phyloP scores from a whole-genome alignment of 331 rosid species.

The Spiraea crenata region DNA sequence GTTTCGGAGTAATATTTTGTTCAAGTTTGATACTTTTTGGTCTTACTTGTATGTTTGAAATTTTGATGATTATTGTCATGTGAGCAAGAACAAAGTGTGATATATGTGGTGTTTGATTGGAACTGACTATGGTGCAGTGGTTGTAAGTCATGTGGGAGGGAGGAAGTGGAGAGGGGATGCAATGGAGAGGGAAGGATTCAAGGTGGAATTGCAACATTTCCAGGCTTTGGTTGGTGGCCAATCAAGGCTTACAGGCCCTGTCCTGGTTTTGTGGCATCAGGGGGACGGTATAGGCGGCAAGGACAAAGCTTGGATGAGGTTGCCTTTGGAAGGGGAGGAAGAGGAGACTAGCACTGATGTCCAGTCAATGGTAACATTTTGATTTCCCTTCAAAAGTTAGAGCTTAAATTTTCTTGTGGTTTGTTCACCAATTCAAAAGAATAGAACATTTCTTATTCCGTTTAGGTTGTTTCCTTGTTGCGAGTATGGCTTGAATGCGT shows the following conservation, averaged over 20 bases:
- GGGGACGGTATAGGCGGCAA: constrained; percentile 77
- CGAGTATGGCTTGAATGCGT: background rate
- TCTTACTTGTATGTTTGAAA: background rate
- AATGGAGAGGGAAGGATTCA: constrained; percentile 95
- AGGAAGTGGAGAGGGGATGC: constrained; percentile 83
- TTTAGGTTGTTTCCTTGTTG: background rate
- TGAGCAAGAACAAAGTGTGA: background rate
- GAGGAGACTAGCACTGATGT: constrained; percentile 24
- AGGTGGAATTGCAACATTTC: constrained; percentile 92
- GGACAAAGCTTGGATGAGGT: constrained; percentile 98
- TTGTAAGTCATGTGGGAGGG: constrained; percentile 82
- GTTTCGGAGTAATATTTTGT: background rate
- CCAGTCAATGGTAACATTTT: constrained; percentile 33
- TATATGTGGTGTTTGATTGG: background rate
- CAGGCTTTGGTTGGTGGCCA: constrained; percentile 99
- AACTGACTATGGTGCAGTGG: constrained; percentile 43
- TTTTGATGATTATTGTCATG: background rate
- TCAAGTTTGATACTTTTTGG: background rate
- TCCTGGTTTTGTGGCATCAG: constrained; percentile 81
- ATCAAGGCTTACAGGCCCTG: constrained; percentile 96
- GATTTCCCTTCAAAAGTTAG: background rate
- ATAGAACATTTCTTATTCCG: too few species aligned
- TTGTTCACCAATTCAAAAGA: too few species aligned
- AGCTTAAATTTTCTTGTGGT: background rate
- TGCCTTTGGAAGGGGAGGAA: constrained; percentile 61